Evolutionary conservation across 257 asterid genomes (phyloP), one percentile per base, ranked within the genome.

Genomic region (Paraleonurus japonicus): DNA sequence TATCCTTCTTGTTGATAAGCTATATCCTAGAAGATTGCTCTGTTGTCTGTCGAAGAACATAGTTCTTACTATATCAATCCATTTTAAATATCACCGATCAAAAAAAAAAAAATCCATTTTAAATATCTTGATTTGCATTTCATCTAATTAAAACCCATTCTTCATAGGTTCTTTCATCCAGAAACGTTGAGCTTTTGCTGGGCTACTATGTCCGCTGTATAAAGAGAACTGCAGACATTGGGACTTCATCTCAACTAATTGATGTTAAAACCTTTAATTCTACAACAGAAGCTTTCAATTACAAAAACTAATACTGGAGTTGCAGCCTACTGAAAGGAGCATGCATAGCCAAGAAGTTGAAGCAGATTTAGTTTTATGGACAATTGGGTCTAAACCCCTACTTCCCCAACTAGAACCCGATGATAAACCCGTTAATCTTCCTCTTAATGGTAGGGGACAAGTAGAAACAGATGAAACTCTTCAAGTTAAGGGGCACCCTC

Each of bases 381-480:
- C 99, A 67, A 89, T 89, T 65, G 99, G 99, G 54, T 84, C 96
- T 15, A 91, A 89, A 82, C 85, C 96, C 74, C 82, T 79, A 65
- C 95, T 94, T 81, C 83, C 96, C 69, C 68, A 76, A 60, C 73
- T 90, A 72, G 89, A 86, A 73, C 51, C 78, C 16, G 63, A 67
- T 55, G 91, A 82, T 75, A 73, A 69, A 61, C 89, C 92, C 61
- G 54, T 77, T 57, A 47, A 70, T 69, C 85, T 94, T 70, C 96
- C 99, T 80, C 87, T 88, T 58, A 94, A 89, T 73, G 89, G 87
- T 67, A 86, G 92, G 79, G 97, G 99, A 43, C 99, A 94, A 77
- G 95, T 88, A 53, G 99, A 94, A 86, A 94, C 97, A 75, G 99
- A 94, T 83, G 97, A 94, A 85, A 94, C 97, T 60, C 96, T 94